Evolutionary conservation across 75 land plant genomes (phyloP), one percentile per base, ranked within the genome.

Genomic region (Chamaecyparis obtusa): DNA sequence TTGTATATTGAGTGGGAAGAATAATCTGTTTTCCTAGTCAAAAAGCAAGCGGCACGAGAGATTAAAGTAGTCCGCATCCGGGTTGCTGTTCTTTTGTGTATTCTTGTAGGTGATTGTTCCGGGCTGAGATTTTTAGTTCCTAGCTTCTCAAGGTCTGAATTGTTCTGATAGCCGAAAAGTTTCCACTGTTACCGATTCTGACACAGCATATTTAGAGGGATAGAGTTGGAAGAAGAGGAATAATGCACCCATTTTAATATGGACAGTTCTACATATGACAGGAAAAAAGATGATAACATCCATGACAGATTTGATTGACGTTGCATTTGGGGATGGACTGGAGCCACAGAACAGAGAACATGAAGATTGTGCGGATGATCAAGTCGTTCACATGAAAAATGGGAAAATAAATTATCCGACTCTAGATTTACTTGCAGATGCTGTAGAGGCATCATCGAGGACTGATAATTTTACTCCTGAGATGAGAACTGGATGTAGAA

Each of bases 401-500:
- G 54, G 85, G 60, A 83, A 83, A 83, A 46, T 32, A 54, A 83
- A 83, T 27, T 43, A 27, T 80, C 83, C 83, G 21, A 80, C 83
- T 51, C 85, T 83, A 33, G 85, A 83, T 19, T 51, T 83, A 46
- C 85, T 83, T 83, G 60, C 85, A 30, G 85, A 83, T 49, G 85
- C 41, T 37, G 55, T 83, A 35, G 85, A 83, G 85, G 55, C 85
- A 83, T 32, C 85, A n/a, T 83, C 85, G 8, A 83, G 60, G 60
- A 54, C 30, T 83, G 60, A 83, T 13, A 54, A 54, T 83, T 54
- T 54, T 11, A 30, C 54, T 54, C 39, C 57, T 83, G 85, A 83
- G 56, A 83, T 83, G 32, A 83, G 39, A n/a, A 51, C 85, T n/a
- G 85, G 37, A 80, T 80, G n/a, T 37, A 80, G 83, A 44, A 41